phyloP scores from a whole-genome alignment of 306 rosid genomes.

The Leucaena leucocephala region DNA sequence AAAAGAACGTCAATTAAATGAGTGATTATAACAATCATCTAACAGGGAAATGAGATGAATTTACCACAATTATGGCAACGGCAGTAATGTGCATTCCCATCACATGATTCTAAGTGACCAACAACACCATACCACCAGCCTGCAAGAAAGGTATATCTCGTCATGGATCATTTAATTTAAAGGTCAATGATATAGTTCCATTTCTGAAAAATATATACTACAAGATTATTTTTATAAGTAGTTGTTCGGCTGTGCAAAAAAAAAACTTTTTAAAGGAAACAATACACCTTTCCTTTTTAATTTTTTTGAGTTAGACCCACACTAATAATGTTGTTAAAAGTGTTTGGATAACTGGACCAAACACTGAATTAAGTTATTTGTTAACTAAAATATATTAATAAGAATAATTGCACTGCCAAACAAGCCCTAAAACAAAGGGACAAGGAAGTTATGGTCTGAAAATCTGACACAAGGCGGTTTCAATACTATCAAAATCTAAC shows the following conservation, averaged over 20 bases:
- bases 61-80: constrained; percentile 75
- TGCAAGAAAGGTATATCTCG: constrained; percentile 50
- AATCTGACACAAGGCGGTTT: neutral
- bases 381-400: neutral
- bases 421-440: neutral
- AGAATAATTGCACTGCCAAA: neutral
- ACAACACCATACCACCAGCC: constrained; percentile 99
- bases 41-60: constrained; percentile 46
- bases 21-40: constrained; percentile 28
- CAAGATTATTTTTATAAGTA: neutral
- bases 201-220: neutral
- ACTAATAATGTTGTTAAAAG: neutral
- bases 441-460: neutral
- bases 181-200: constrained; percentile 14
- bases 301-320: constrained; percentile 3
- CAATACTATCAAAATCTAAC: neutral
- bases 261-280: neutral
- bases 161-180: constrained; percentile 31
- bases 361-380: neutral
- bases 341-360: neutral
- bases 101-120: constrained; percentile 91
- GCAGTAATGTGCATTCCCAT: constrained; percentile 76
- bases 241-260: neutral
- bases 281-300: neutral
- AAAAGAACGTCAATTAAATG: constrained; percentile 28